A percentile compares a stretch with the other conserved stretches of the same genome.
These are phyloP conservation scores for Rhododendron griersonianum DNA, from an alignment of 148 eudicot species.

Conservation along the genomic window DNA sequence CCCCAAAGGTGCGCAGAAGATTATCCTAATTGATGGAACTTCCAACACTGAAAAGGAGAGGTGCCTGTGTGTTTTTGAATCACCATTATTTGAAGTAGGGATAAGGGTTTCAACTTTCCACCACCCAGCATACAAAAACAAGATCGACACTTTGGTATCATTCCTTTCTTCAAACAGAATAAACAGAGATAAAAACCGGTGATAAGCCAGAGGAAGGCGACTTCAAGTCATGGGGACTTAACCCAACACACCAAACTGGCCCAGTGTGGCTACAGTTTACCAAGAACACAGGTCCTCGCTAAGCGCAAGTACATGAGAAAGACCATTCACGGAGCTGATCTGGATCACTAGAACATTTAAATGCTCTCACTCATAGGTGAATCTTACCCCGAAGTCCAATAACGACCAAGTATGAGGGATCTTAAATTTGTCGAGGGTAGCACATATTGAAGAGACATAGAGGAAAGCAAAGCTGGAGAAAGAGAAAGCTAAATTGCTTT, in stretches of 20 bases:
- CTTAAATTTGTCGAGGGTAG: background rate
- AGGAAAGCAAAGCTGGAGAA: background rate
- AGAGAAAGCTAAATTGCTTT: background rate
- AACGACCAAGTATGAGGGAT: background rate
- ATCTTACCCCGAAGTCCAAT: background rate
- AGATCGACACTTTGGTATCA: background rate
- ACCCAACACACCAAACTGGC: background rate
- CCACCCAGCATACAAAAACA: background rate
- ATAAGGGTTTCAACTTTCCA: background rate
- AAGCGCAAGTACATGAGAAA: background rate
- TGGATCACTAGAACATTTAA: background rate
- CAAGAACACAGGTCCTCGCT: background rate
- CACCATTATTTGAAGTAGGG: background rate
- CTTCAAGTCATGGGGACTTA: background rate
- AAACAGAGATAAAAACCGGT: background rate
- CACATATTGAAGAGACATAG: background rate
- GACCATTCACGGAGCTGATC: background rate
- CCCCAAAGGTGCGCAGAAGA: background rate
- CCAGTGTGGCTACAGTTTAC: background rate
- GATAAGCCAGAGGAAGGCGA: background rate
- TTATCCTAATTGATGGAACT: background rate
- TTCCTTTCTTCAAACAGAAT: background rate
- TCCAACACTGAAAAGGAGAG: constrained; percentile 3
- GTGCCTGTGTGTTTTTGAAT: background rate
- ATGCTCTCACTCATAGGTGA: background rate